phyloP scores from a whole-genome alignment of 192 early-diverging fungal genomes.

The Linnemannia exigua region DNA sequence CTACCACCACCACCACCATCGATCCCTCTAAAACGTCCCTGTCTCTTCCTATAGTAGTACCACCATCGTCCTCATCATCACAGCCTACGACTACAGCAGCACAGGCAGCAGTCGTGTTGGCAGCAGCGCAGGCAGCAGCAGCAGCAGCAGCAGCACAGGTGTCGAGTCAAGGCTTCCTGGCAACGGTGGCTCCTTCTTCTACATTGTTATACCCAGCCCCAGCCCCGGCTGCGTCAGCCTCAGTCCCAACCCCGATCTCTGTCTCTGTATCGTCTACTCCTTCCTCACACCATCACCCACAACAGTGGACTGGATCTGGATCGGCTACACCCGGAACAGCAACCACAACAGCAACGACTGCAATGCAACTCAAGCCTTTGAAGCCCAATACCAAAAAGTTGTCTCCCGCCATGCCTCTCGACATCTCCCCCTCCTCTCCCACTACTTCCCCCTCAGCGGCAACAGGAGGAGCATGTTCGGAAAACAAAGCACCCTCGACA shows the following conservation, averaged over 20 bases:
- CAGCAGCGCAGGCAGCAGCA: not conserved
- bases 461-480: not conserved
- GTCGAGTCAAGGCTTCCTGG: not conserved
- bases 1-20: not conserved
- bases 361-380: not conserved
- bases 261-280: not conserved
- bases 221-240: not conserved
- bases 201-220: slow-evolving; percentile 29
- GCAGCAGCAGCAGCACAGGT: slow-evolving; percentile 2
- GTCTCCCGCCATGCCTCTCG: not conserved
- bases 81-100: not conserved
- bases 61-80: not conserved
- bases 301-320: not conserved
- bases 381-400: slow-evolving; percentile 4
- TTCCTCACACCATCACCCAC: not conserved
- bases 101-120: not conserved
- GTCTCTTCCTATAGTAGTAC: not conserved
- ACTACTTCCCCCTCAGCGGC: not conserved
- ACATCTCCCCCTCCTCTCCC: not conserved
- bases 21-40: slow-evolving; percentile 32
- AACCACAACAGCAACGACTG: not conserved
- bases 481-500: not conserved
- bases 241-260: not conserved
- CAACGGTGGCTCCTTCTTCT: slow-evolving; percentile 33
- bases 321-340: not conserved